Base-by-base conservation (phyloP, 2,329 filamentous ascomycete genomes). In the Fusarium pininemorale region DNA sequence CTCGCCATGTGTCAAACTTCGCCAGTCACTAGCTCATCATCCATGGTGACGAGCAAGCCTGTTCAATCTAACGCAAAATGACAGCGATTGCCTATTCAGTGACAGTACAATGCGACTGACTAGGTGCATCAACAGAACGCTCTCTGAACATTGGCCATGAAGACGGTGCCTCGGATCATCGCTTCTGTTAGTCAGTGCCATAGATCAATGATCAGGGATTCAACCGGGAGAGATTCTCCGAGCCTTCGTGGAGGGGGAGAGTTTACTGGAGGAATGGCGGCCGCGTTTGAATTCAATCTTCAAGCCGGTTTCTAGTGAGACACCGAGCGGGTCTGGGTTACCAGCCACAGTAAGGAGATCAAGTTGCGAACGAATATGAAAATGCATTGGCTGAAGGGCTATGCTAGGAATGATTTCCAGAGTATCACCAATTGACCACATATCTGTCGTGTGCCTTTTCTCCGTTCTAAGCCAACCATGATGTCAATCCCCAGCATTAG, bases 401-500 rank as follows among this genome's bases (percentile, higher is more conserved):
- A 18, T 51, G 4, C 7, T 24, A 51, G 20, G 35, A 39, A 22
- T 30, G 35, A n/a, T 12, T 26, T 16, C 8, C n/a, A 1, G 2
- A 4, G 8, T 3, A 26, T 16, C 9, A 18, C 22, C 35, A 41
- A 60, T 10, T 28, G 20, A 28, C 4, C 32, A 35, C 13, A 45
- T 35, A 28, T 60, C 18, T 45, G 60, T 68, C 63, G 45, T 51
- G 24, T 61, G 54, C 35, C 28, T 39, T 53, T 50, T 41, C 14
- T 35, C 41, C 26, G 16, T 47, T 38, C 32, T 9, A 65, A 53
- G 42, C 39, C 41, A 5, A 20, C 18, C 44, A 70, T 70, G 67
- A 70, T 70, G 66, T 70, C 67, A 66, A 47, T 15, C 5, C 26
- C 1, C 18, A 16, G 9, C 9, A 16, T 47, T 66, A 53, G 45